A percentile compares a stretch with the other conserved stretches of the same genome.
phyloP scores from a whole-genome alignment of 1,284 basidiomycete genomes.

The Agaricales sp. region DNA sequence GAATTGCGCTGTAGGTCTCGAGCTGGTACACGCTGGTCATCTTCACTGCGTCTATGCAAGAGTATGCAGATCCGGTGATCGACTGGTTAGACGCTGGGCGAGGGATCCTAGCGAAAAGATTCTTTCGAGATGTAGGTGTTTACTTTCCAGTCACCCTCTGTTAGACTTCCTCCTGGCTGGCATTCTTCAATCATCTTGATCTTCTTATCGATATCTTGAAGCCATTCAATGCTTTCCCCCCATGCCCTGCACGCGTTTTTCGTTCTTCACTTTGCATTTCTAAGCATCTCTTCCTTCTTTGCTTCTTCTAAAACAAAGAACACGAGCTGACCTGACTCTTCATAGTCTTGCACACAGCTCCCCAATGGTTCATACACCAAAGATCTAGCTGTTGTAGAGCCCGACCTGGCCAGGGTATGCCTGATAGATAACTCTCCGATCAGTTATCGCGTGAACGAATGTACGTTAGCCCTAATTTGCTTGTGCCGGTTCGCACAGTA shows the following conservation, averaged over 20 bases:
- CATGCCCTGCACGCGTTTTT: no score
- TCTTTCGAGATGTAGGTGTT: slow-evolving; percentile 81
- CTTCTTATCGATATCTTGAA: slow-evolving; percentile 1
- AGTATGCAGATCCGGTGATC: slow-evolving; percentile 99
- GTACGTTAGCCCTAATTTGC: slow-evolving; percentile 34
- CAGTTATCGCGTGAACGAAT: slow-evolving; percentile 88
- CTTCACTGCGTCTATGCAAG: slow-evolving; percentile 97
- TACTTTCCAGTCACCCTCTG: no score
- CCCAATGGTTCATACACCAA: slow-evolving; percentile 94
- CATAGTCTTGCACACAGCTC: slow-evolving; percentile 82
- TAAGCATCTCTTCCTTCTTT: no score
- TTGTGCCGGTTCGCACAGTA: slow-evolving; percentile 7
- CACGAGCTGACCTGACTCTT: slow-evolving; percentile 5
- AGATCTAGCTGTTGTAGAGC: slow-evolving; percentile 80
- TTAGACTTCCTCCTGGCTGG: no score
- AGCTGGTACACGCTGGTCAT: slow-evolving; percentile 98
- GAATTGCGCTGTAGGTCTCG: slow-evolving; percentile 59
- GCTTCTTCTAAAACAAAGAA: no score
- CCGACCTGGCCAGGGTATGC: slow-evolving; percentile 85
- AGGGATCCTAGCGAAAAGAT: slow-evolving; percentile 77
- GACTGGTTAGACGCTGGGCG: slow-evolving; percentile 98
- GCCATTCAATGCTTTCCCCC: neutral
- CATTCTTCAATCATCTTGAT: no score
- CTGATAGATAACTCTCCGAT: slow-evolving; percentile 95
- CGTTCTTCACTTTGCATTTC: no score